Evolutionary conservation across 495 filamentous ascomycete genomes (phyloP).

Genomic region (Hypomontagnella submonticulosa): DNA sequence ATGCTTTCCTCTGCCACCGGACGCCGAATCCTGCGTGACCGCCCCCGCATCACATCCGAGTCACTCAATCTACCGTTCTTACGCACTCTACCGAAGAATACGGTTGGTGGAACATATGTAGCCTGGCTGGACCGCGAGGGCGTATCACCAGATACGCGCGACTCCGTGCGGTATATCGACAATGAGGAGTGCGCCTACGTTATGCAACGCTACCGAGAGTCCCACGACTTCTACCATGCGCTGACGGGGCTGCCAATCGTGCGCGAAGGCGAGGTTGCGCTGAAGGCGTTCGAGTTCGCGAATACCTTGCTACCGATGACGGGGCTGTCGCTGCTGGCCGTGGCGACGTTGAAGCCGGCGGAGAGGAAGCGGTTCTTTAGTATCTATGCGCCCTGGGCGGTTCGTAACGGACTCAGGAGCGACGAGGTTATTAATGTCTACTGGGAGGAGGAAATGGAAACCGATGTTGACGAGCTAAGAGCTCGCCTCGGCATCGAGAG

Average conservation of each 20-base stretch:
- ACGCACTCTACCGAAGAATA: constrained; percentile 74
- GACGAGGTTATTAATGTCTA: constrained; percentile 95
- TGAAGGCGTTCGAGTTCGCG: constrained; percentile 96
- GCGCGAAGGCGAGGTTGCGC: constrained; percentile 90
- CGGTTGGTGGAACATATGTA: constrained; percentile 86
- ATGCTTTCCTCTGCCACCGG: constrained; percentile 90
- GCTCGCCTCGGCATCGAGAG: constrained; percentile 80
- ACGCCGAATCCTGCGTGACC: constrained; percentile 88
- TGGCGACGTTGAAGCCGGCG: constrained; percentile 78
- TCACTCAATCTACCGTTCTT: constrained; percentile 77
- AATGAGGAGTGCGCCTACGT: constrained; percentile 96
- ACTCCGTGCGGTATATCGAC: constrained; percentile 86
- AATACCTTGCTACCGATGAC: constrained; percentile 97
- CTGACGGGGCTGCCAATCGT: constrained; percentile 92
- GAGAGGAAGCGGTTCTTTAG: constrained; percentile 78
- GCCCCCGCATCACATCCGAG: constrained; percentile 86
- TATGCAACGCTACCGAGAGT: constrained; percentile 98
- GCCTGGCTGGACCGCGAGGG: constrained; percentile 92
- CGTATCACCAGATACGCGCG: constrained; percentile 89
- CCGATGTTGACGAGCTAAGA: constrained; percentile 81
- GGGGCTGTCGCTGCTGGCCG: constrained; percentile 70
- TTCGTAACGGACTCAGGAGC: constrained; percentile 78
- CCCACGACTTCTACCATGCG: constrained; percentile 98
- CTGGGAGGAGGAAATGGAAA: constrained; percentile 95
- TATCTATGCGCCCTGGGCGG: constrained; percentile 89